Evolutionary conservation across 768 basidiomycete genomes (phyloP), one percentile per base, ranked within the genome.

Genomic region (Lentinula aciculospora): DNA sequence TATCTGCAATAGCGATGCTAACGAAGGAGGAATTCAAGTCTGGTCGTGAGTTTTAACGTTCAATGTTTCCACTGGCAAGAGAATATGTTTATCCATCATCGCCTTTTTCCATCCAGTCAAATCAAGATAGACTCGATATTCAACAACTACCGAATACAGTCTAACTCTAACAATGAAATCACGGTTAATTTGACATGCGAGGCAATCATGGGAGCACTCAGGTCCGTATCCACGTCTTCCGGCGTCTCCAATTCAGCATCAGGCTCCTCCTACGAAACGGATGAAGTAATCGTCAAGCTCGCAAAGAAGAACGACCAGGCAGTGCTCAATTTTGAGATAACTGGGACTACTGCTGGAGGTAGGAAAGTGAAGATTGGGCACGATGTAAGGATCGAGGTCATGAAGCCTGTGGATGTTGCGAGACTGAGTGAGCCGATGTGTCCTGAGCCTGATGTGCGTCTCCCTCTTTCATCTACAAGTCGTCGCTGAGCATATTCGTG

Each of bases 271-370:
- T 47, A 47, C 42, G 56, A 57, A 23, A 57, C 56, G 15, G 56
- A 57, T 15, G 56, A 57, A 27, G 46, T 90, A 32, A 78, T 88
- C 51, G 83, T 94, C 79, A 93, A 89, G 71, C 78, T 94, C 2
- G 89, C 92, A 10, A 95, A 95, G 76, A 92, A 92, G 71, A 84
- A 86, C 61, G 84, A 89, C 48, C 83, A 84, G 37, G 88, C 91
- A 0, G 81, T 90, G 32, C 77, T 94, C 9, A 84, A 80, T 47
- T 89, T 94, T 59, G 89, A 89, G 62, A 89, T 94, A 59, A 76
- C 74, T 44, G 85, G 83, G 0, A 70, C 81, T 53, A 86, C 84
- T 9, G 74, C 83, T n/a, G 75, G 81, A 28, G 89, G 89, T 4
- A 76, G 84, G 58, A 76, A 70, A 42, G 79, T 92, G 39, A 77